Conservation (phyloP, 306 rosid species). For the Neltuma alba region DNA sequence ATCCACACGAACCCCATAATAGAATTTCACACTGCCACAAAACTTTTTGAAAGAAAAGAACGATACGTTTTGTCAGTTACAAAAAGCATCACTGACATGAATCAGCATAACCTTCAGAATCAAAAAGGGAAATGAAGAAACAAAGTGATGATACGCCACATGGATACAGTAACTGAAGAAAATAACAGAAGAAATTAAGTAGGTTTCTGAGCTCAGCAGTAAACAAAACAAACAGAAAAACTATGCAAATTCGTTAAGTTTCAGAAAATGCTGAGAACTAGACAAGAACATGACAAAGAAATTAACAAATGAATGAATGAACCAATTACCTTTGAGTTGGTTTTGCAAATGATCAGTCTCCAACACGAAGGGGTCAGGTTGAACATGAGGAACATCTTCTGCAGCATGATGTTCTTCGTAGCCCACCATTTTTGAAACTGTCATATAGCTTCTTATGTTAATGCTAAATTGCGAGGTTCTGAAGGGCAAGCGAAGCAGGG, state of each 20-base stretch:
- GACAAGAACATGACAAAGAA: constrained; percentile 12
- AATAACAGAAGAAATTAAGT: neutral
- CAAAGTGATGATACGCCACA: no score
- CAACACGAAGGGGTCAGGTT: constrained; percentile 63
- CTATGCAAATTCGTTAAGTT: neutral
- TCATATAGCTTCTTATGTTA: constrained; percentile 24
- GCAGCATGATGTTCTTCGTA: constrained; percentile 57
- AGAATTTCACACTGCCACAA: neutral
- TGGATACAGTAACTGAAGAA: neutral
- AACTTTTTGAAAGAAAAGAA: neutral
- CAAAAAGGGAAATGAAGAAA: neutral
- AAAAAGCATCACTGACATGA: neutral
- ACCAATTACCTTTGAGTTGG: constrained; percentile 70
- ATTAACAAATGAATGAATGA: neutral
- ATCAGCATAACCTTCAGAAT: neutral
- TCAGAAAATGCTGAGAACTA: neutral
- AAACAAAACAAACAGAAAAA: no score
- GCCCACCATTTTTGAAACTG: constrained; percentile 43
- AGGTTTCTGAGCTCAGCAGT: neutral
- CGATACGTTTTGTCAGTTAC: neutral
- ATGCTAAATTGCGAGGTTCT: constrained; percentile 8
- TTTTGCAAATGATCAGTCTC: constrained; percentile 81
- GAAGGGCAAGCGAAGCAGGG: constrained; percentile 17
- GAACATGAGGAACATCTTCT: constrained; percentile 53
- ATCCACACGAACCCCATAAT: neutral